phyloP scores from a whole-genome alignment of 495 filamentous ascomycete genomes.

The Bathelium albidoporum region DNA sequence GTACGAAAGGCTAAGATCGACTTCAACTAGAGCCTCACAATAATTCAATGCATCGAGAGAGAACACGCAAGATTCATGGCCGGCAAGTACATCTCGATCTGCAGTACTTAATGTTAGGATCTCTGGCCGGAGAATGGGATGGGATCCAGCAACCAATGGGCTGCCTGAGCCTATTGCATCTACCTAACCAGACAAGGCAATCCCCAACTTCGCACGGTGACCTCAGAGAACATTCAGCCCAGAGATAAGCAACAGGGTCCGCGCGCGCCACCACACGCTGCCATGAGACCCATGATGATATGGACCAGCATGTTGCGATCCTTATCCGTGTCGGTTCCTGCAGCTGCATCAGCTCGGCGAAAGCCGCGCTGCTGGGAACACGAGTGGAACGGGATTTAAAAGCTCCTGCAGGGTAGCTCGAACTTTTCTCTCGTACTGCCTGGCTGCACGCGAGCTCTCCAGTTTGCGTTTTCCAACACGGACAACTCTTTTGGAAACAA shows the following conservation, averaged over 20 bases:
- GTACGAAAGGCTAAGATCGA: too few species aligned
- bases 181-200: constrained; percentile 1
- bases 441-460: not conserved
- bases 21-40: too few species aligned
- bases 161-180: not conserved
- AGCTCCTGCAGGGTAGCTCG: constrained; percentile 9
- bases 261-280: not conserved
- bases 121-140: not conserved
- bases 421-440: not conserved
- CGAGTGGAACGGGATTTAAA: not conserved
- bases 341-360: not conserved
- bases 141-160: not conserved
- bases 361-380: not conserved
- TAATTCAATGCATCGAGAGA: too few species aligned
- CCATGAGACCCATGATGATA: not conserved
- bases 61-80: too few species aligned
- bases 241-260: not conserved
- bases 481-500: not conserved
- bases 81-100: too few species aligned
- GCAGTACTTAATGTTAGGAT: not conserved
- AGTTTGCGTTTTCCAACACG: not conserved
- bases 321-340: not conserved
- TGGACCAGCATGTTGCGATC: not conserved
- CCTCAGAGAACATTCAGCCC: not conserved
- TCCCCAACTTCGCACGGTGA: constrained; percentile 1